Evolutionary conservation across 257 asterid genomes (phyloP), one percentile per base, ranked within the genome.

Genomic region (Jacaranda mimosifolia): DNA sequence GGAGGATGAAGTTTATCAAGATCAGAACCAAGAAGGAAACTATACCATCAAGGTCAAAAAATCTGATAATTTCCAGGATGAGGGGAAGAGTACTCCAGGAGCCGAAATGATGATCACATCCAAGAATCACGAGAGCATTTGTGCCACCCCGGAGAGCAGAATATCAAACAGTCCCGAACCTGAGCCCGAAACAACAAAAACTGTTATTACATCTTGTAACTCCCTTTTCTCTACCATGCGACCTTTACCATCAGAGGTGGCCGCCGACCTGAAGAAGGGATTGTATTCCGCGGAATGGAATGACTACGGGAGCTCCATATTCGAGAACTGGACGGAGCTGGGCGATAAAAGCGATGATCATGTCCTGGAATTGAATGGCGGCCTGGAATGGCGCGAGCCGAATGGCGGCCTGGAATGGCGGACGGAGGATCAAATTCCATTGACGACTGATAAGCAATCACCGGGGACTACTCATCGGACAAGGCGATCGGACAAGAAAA

Each of bases 221-320:
- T 92, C 93, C 5, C 40, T 65, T 53, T 77, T 66, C 75, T 85
- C 96, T 0, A 56, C 35, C 19, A 84, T 90, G 84, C 81, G 82
- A 56, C 89, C 92, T 5, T 55, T 90, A 21, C 93, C 97, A 6
- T 80, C 96, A 9, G 92, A 91, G 77, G 90, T 90, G 38, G 91
- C 86, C 4, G 76, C 49, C 9, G 88, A 84, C 42, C 40, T 86
- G 73, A 85, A 79, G 51, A 88, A 63, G 76, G 97, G 94, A 49
- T 26, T 83, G n/a, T 87, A 87, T 66, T 48, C 76, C 0, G 14
- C 60, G 0, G 79, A 85, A 1, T 84, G 89, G 79, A 77, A 71
- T 4, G 91, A 86, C 0, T 85, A 76, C 14, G 94, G 92, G n/a
- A 92, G 93, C 84, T 87, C 91, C 18, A 70, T 91, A 9, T 89